Percentiles rank a stretch among this genome's conserved stretches.
Evolutionary conservation across 2,329 filamentous ascomycete genomes (phyloP).

Genomic region (Colletotrichum somersetense): DNA sequence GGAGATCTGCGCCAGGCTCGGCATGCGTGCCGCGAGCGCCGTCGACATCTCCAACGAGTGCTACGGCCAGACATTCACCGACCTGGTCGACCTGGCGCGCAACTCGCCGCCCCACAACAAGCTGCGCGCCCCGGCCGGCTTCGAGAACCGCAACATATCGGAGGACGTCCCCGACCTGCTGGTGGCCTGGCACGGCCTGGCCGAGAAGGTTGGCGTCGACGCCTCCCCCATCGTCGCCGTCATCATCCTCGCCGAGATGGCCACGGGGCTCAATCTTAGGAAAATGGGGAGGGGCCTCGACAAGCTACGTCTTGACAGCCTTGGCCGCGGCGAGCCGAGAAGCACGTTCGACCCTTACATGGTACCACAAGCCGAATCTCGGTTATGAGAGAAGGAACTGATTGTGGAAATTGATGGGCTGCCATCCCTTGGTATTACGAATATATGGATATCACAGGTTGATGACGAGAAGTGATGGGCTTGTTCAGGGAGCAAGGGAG

Average conservation of each 20-base stretch:
- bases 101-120: conserved; percentile 29
- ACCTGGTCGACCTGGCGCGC: conserved; percentile 25
- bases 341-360: not conserved
- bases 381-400: not conserved
- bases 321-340: conserved; percentile 7
- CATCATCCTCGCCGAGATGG: conserved; percentile 29
- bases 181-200: conserved; percentile 25
- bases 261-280: conserved; percentile 10
- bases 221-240: conserved; percentile 27
- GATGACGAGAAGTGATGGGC: not conserved
- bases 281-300: conserved; percentile 17
- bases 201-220: conserved; percentile 20
- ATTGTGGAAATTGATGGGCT: too few species aligned
- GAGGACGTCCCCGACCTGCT: conserved; percentile 28
- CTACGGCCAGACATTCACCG: conserved; percentile 19
- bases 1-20: conserved; percentile 13
- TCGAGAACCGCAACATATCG: conserved; percentile 24
- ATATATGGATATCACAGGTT: too few species aligned
- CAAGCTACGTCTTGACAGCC: conserved; percentile 14
- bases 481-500: too few species aligned
- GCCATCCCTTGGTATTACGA: not conserved
- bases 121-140: conserved; percentile 19
- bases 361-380: conserved; percentile 10
- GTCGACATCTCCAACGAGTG: conserved; percentile 33
- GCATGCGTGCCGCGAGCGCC: conserved; percentile 15